Evolutionary conservation across 2,329 filamentous ascomycete species (phyloP).

Genomic region (Trichophyton verrucosum): DNA sequence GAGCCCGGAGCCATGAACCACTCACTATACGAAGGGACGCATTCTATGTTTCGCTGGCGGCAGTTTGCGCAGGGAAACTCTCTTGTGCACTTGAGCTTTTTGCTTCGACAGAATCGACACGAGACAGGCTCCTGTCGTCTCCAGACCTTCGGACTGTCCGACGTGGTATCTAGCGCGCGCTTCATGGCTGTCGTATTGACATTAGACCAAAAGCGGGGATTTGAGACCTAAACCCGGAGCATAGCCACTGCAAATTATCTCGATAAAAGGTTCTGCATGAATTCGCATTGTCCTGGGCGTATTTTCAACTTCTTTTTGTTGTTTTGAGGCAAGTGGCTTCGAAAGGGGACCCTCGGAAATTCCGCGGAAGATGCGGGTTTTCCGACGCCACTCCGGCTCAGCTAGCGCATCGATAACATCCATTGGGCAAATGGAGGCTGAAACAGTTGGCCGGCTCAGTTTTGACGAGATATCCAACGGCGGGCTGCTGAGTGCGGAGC

Average conservation of each 20-base stretch:
- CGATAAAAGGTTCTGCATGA: too few relatives aligned
- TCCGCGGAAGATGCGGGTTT: too few relatives aligned
- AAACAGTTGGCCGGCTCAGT: too few relatives aligned
- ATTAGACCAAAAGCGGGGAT: background rate
- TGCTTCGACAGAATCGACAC: constrained; percentile 28
- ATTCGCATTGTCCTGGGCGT: too few relatives aligned
- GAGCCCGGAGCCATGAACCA: background rate
- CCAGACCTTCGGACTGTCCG: background rate
- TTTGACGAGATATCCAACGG: too few relatives aligned
- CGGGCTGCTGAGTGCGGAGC: too few relatives aligned
- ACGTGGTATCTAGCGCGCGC: background rate
- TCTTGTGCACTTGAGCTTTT: constrained; percentile 44
- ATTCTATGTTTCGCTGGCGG: background rate
- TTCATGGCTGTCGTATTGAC: background rate
- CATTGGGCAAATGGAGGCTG: too few relatives aligned
- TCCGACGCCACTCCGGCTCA: too few relatives aligned
- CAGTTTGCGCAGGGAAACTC: constrained; percentile 41
- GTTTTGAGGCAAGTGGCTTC: too few relatives aligned
- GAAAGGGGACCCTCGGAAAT: too few relatives aligned
- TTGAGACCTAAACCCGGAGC: background rate
- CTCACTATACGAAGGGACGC: constrained; percentile 1
- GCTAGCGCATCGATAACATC: too few relatives aligned
- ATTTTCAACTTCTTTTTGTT: too few relatives aligned
- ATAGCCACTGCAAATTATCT: background rate
- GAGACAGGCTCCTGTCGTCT: constrained; percentile 22